Evolutionary conservation across 2,329 filamentous ascomycete species (phyloP), one percentile per base, ranked within the genome.

Genomic region (Fusarium redolens): DNA sequence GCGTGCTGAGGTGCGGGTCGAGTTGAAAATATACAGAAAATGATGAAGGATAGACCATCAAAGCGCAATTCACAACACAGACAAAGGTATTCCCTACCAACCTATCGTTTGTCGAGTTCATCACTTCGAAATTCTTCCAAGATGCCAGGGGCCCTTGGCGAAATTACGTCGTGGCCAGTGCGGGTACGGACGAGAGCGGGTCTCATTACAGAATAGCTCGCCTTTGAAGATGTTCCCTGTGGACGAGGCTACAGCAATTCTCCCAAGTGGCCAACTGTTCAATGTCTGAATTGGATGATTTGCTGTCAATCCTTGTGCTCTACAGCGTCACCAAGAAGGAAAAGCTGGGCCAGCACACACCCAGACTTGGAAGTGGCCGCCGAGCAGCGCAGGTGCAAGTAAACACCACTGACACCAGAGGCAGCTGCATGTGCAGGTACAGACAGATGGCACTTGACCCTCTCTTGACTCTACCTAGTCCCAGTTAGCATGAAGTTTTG

Each of bases 81-180:
- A 17, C 35, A 20, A 15, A 61, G n/a, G 68, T 70, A 67, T 61
- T 33, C 41, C 61, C 40, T 51, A 51, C 31, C 48, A 51, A 11
- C 31, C n/a, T 47, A 65, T 58, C 68, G 11, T 45, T 61, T 22
- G 56, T 65, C 48, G 43, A 69, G 48, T 65, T 51, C 47, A 50
- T 68, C 25, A 56, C 56, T 68, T 68, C 56, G 37, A 58, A 61
- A 65, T 65, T 69, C 50, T 69, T 52, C 58, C 65, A 69, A 65
- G 65, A 47, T 65, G 25, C 66, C 43, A 65, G 65, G 57, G 48
- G 61, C 65, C 72, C 70, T 69, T 77, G 74, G 60, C 70, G 75
- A 77, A 69, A 77, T 77, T 77, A 77, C 74, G 68, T 74, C 71
- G 74, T 72, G 69, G 64, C 62, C 74, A 75, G 72, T 77, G 74